A percentile compares a stretch with the other conserved stretches of the same genome.
phyloP scores from a whole-genome alignment of 257 asterid genomes.

The Gynochthodes officinalis region DNA sequence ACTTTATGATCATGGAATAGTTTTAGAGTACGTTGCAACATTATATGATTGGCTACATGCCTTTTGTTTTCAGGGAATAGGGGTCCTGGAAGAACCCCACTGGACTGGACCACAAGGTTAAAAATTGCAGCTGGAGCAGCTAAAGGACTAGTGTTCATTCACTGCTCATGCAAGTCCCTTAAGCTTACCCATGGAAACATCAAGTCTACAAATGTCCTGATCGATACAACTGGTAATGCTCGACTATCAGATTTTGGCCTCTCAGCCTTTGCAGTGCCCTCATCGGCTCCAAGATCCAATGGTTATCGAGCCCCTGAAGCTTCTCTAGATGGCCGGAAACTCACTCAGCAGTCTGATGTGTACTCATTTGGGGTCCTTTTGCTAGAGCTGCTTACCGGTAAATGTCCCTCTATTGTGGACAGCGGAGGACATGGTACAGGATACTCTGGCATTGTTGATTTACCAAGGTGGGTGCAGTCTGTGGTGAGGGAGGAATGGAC shows the following conservation, averaged over 20 bases:
- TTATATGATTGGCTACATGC: neutral
- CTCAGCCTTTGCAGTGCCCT: slow-evolving; percentile 49
- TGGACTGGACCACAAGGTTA: slow-evolving; percentile 87
- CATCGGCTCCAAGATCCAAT: slow-evolving; percentile 49
- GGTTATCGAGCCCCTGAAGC: slow-evolving; percentile 92
- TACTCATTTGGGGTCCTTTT: slow-evolving; percentile 84
- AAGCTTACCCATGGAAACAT: slow-evolving; percentile 80
- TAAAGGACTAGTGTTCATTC: slow-evolving; percentile 67
- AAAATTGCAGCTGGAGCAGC: slow-evolving; percentile 87
- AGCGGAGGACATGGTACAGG: slow-evolving; percentile 41
- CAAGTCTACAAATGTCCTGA: slow-evolving; percentile 81
- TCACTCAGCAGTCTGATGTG: slow-evolving; percentile 67
- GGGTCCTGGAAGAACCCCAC: slow-evolving; percentile 94
- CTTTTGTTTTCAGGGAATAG: slow-evolving; percentile 58
- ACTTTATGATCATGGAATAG: neutral
- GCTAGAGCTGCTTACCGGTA: slow-evolving; percentile 85
- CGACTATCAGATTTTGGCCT: slow-evolving; percentile 80
- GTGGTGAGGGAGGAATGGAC: slow-evolving; percentile 99
- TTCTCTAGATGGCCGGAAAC: slow-evolving; percentile 47
- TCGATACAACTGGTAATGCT: slow-evolving; percentile 59
- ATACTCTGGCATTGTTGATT: slow-evolving; percentile 55
- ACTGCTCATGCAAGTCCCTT: slow-evolving; percentile 60
- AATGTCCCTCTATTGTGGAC: slow-evolving; percentile 64
- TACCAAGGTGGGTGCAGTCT: slow-evolving; percentile 97
- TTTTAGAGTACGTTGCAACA: neutral